These are phyloP conservation scores for Trichoderma endophyticum DNA, from an alignment of 2,329 filamentous ascomycete species.

Conservation along the genomic window DNA sequence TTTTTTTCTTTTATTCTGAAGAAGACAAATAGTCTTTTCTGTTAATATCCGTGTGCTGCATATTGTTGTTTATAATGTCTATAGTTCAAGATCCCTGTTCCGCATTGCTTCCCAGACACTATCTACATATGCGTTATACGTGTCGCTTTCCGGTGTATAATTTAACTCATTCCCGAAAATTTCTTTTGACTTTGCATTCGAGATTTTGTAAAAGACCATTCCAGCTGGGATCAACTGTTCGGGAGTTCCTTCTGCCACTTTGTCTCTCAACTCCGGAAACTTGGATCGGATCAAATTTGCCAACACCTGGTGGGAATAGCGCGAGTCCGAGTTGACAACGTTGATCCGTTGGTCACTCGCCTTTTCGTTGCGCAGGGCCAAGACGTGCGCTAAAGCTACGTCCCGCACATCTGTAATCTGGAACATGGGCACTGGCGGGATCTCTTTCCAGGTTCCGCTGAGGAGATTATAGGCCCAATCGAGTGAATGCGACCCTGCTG, in stretches of 20 bases:
- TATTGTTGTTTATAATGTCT: neutral
- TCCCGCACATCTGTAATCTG: neutral
- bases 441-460: neutral
- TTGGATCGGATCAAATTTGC: neutral
- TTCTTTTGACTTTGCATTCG: neutral
- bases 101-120: neutral
- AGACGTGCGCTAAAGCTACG: neutral
- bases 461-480: neutral
- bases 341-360: neutral
- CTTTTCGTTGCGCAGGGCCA: neutral
- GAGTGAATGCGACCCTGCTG: neutral
- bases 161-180: neutral
- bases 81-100: neutral
- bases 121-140: neutral
- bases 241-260: neutral
- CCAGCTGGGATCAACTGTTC: neutral
- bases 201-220: neutral
- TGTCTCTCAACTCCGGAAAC: neutral
- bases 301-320: neutral
- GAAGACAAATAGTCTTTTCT: neutral
- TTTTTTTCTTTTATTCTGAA: neutral
- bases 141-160: neutral
- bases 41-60: neutral
- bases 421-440: neutral
- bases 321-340: neutral